Evolutionary conservation across 1,284 basidiomycete species (phyloP).

Genomic region (Athelia psychrophila): DNA sequence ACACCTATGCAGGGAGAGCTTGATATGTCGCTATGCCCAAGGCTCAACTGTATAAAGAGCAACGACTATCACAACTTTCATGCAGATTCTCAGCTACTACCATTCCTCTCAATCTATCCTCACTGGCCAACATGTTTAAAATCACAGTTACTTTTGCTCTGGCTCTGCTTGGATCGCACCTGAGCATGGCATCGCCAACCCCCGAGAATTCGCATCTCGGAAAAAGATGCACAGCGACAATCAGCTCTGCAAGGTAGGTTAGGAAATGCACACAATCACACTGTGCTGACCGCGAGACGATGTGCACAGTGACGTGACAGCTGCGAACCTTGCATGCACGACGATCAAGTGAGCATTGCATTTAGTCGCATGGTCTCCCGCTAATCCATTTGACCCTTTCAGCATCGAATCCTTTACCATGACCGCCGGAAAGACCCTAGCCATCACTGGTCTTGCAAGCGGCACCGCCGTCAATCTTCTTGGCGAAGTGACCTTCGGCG

Average conservation of each 20-base stretch:
- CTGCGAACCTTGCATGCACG: background rate
- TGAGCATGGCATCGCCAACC: too few species aligned
- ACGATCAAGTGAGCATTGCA: constrained; percentile 3
- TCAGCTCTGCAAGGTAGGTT: background rate
- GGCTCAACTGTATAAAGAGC: too few species aligned
- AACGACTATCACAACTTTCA: too few species aligned
- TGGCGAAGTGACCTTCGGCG: constrained; percentile 2
- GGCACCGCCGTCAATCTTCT: constrained; percentile 2
- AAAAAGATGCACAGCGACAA: constrained; percentile 2
- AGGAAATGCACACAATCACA: too few species aligned
- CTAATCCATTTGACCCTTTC: background rate
- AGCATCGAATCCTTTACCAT: constrained; percentile 3
- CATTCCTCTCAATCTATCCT: too few species aligned
- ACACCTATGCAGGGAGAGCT: too few species aligned
- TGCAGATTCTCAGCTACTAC: too few species aligned
- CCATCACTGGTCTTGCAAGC: constrained; percentile 2
- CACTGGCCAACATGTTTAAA: too few species aligned
- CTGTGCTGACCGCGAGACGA: too few species aligned
- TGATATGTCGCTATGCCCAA: too few species aligned
- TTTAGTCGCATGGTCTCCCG: background rate
- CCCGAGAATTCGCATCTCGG: background rate
- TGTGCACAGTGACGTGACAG: background rate
- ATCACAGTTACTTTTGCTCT: too few species aligned
- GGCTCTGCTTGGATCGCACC: too few species aligned
- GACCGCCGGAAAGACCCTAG: constrained; percentile 1